Evolutionary conservation across 441 rosid genomes (phyloP), one percentile per base, ranked within the genome.

Genomic region (Euphorbia schlechtendalii): DNA sequence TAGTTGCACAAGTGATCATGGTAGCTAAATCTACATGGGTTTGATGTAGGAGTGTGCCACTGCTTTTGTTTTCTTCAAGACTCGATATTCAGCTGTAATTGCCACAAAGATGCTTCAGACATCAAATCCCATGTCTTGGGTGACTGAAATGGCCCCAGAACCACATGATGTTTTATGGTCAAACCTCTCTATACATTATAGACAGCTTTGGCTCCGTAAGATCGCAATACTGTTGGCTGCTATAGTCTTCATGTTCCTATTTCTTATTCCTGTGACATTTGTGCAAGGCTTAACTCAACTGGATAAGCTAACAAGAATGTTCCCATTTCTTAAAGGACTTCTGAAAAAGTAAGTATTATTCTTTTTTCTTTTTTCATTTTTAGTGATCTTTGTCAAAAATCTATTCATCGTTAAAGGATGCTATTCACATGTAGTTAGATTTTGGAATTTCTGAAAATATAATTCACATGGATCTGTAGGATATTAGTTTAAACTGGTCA

Each of bases 71-170:
- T 88, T 86, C 70, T 93, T 88, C 78, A 93, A 83, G 84, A 85
- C 87, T 63, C 95, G 96, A 61, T 84, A 79, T 74, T 83, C 88
- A 77, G 97, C 99, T 64, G 80, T 78, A 61, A 78, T 88, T 69
- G 91, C 88, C 72, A 80, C 97, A 13, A 82, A 83, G 77, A 73
- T 84, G 83, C 93, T 86, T 73, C 97, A 90, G 63, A 78, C 96
- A 80, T 65, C 90, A 70, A 88, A 90, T 82, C 96, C 99, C 61
- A 88, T 93, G 99, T 74, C 77, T 66, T 93, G 99, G 99, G 97
- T 83, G 70, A 87, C 92, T 32, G 82, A 90, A 67, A 72, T 79
- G 64, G 99, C 99, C 63, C 99, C 99, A 51, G 97, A 90, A 66
- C 97, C 97, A 65, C 84, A 71, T 76, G 99, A 90, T 80, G 86